phyloP scores from a whole-genome alignment of 441 rosid species.

The Metrosideros polymorpha region DNA sequence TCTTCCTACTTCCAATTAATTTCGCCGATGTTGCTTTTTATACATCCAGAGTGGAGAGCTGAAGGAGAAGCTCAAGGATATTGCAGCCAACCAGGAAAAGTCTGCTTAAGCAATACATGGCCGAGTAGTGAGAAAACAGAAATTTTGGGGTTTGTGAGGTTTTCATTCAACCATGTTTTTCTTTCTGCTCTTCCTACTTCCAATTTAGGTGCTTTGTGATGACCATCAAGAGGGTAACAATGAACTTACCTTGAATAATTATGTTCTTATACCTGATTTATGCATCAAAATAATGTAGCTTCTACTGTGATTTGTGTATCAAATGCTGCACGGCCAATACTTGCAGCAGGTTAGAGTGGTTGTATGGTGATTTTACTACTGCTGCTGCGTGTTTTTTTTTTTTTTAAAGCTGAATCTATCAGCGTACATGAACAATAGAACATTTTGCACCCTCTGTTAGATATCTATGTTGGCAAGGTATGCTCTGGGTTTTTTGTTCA shows the following conservation, averaged over 20 bases:
- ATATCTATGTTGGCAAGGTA: background rate
- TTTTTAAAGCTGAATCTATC: background rate
- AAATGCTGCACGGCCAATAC: background rate
- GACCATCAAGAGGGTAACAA: background rate
- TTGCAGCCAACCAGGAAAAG: constrained; percentile 17
- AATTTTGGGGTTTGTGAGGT: background rate
- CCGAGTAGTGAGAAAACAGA: background rate
- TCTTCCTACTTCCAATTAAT: background rate
- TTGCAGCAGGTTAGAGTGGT: background rate
- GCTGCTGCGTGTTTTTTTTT: background rate
- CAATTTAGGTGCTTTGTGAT: background rate
- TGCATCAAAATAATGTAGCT: background rate
- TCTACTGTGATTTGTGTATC: background rate
- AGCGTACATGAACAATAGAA: background rate
- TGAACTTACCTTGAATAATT: background rate
- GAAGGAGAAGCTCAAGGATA: constrained; percentile 63
- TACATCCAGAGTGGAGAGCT: constrained; percentile 62
- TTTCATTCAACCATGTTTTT: background rate
- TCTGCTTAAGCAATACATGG: background rate
- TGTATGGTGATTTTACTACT: background rate
- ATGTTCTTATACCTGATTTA: background rate
- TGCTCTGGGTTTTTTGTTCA: background rate
- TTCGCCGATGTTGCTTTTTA: background rate
- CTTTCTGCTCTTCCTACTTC: background rate
- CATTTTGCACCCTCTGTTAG: background rate